These are phyloP conservation scores for Globisporangium apiculatum DNA, from an alignment of 352 stramenopile genomes.

Conservation along the genomic window DNA sequence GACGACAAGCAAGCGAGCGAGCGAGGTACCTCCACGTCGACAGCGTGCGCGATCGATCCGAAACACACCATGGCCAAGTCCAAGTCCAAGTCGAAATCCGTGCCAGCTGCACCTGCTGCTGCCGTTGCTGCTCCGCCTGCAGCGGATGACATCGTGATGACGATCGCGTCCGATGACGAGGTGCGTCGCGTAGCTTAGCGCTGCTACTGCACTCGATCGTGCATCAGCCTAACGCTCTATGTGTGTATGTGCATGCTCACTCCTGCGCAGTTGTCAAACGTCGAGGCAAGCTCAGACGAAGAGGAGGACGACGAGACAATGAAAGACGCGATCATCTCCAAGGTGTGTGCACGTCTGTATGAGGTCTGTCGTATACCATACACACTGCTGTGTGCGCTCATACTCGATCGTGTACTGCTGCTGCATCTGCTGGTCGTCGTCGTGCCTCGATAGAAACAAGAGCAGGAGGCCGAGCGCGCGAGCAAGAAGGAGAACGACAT, in stretches of 20 bases:
- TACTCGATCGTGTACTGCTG: neutral
- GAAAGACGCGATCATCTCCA: slow-evolving; percentile 64
- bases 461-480: slow-evolving; percentile 25
- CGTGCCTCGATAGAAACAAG: slow-evolving; percentile 29
- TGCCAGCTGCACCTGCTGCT: neutral
- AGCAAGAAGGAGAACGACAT: slow-evolving; percentile 53
- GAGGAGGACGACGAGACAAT: slow-evolving; percentile 30
- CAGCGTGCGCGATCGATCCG: neutral
- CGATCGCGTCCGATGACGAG: slow-evolving; percentile 84
- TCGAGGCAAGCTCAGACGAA: slow-evolving; percentile 72
- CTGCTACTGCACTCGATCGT: neutral
- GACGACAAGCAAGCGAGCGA: neutral
- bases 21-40: neutral
- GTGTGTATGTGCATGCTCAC: neutral
- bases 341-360: slow-evolving; percentile 18
- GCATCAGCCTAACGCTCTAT: too few species aligned
- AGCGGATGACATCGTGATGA: slow-evolving; percentile 81
- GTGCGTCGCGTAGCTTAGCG: slow-evolving; percentile 9
- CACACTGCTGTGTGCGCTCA: too few species aligned
- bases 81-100: slow-evolving; percentile 11
- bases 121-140: slow-evolving; percentile 11
- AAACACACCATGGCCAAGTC: slow-evolving; percentile 23
- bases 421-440: neutral
- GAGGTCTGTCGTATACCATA: too few species aligned
- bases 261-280: slow-evolving; percentile 35